Percentiles rank a stretch among this genome's conserved stretches.
These are phyloP conservation scores for Themeda triandra DNA, from an alignment of 176 grass and related monocot species.

Conservation along the genomic window DNA sequence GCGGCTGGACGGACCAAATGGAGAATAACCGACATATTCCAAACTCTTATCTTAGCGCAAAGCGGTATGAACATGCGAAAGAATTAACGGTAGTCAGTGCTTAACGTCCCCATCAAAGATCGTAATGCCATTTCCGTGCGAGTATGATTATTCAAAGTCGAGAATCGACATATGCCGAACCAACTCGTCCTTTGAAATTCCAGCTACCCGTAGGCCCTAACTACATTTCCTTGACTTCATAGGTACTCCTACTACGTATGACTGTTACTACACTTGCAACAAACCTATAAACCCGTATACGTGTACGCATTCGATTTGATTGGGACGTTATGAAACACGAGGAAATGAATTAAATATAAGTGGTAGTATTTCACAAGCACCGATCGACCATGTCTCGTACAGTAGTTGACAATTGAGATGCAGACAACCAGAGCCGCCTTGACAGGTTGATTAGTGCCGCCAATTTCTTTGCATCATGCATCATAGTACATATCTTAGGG, in stretches of 20 bases:
- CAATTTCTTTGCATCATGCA: background rate
- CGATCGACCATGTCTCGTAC: too few species aligned
- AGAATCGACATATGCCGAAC: slow-evolving; percentile 18
- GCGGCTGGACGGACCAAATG: background rate
- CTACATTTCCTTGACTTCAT: background rate
- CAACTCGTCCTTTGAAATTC: background rate
- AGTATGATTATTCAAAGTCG: background rate
- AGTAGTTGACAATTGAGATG: too few species aligned
- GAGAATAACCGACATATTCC: slow-evolving; percentile 27
- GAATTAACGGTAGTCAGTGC: background rate
- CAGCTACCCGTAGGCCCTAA: background rate
- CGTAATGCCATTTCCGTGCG: background rate
- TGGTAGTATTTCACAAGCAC: too few species aligned
- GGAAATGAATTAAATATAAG: too few species aligned
- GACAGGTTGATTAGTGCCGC: background rate
- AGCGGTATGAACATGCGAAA: background rate
- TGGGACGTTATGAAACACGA: background rate
- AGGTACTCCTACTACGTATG: background rate
- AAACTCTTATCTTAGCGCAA: background rate
- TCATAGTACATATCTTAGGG: too few species aligned
- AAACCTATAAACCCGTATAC: background rate
- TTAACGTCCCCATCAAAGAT: background rate
- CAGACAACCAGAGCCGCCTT: background rate
- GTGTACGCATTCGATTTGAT: background rate
- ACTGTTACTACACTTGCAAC: background rate